A percentile compares a stretch with the other conserved stretches of the same genome.
These are phyloP conservation scores for Rhynchosporium graminicola DNA, from an alignment of 2,329 filamentous ascomycete genomes.

Conservation along the genomic window DNA sequence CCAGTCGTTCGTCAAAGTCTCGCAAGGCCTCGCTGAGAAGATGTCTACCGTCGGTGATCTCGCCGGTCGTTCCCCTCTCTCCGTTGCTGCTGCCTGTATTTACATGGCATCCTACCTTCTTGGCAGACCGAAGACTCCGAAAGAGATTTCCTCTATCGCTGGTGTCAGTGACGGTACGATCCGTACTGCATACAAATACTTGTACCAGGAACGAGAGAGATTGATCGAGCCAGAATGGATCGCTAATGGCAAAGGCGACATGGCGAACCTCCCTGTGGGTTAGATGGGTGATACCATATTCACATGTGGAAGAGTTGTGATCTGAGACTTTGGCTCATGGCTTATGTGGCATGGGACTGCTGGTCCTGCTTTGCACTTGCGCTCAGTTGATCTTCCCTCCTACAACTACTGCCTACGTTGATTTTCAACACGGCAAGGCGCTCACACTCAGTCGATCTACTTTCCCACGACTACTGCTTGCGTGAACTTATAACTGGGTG, in stretches of 20 bases:
- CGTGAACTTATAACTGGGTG: neutral
- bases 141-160: slow-evolving; percentile 80
- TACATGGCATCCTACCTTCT: slow-evolving; percentile 93
- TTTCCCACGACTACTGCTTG: neutral
- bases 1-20: slow-evolving; percentile 76
- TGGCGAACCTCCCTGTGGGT: slow-evolving; percentile 65
- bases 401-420: neutral
- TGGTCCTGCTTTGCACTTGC: slow-evolving; percentile 19
- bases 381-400: slow-evolving; percentile 21
- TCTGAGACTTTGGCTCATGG: slow-evolving; percentile 3
- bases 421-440: neutral
- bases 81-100: slow-evolving; percentile 92
- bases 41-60: slow-evolving; percentile 78
- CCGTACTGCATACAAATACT: slow-evolving; percentile 88
- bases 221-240: slow-evolving; percentile 78
- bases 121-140: slow-evolving; percentile 75
- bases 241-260: slow-evolving; percentile 67
- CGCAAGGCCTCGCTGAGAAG: slow-evolving; percentile 74
- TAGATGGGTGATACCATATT: slow-evolving; percentile 38
- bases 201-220: slow-evolving; percentile 73
- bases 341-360: slow-evolving; percentile 17
- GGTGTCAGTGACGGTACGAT: slow-evolving; percentile 97
- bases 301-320: slow-evolving; percentile 8
- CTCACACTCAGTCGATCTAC: slow-evolving; percentile 25
- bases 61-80: slow-evolving; percentile 86